Base-by-base conservation (phyloP, 495 filamentous ascomycete species). In the Xylaria telfairii region DNA sequence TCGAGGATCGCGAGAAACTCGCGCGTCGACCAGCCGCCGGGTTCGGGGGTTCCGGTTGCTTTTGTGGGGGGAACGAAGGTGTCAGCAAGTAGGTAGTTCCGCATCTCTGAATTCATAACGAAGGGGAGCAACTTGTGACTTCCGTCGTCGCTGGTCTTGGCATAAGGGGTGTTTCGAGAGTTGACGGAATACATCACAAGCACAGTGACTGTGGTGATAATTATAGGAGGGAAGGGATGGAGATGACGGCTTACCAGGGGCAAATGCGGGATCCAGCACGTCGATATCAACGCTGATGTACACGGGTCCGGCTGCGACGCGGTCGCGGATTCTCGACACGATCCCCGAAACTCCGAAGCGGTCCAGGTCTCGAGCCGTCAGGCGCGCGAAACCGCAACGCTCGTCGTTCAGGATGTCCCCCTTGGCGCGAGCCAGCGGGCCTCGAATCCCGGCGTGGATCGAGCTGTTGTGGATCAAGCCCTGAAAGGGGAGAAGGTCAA, bases 201-300 rank as follows among this genome's bases (percentile, higher is more conserved):
- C 26, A 54, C 24, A 7, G 8, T 17, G 26, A 1, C 13, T 15
- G 8, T 41, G 34, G 56, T 17, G 21, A 49, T 13, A n/a, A 13
- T 2, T 85, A 85, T 89, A 89, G 92, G 9, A 12, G 39, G n/a
- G n/a, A n/a, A n/a, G n/a, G n/a, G n/a, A n/a, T n/a, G n/a, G n/a
- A 51, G 34, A 26, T 19, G 17, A 39, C 7, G 2, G 65, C 75
- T 49, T 72, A 79, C 81, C 81, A 15, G 81, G 81, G 30, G 81
- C 81, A 71, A 73, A 82, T 3, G 93, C 94, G 5, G 94, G 93
- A 75, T 97, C 94, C 17, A 97, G 79, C 0, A 92, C 92, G 75
- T 97, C 94, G 68, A 97, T 96, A 74, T 97, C 94, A 51, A 97
- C 93, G 66, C 89, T 93, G 51, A 96, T 84, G 76, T 97, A 97